phyloP scores from a whole-genome alignment of 352 stramenopile genomes.

The Poterioochromonas sp. region DNA sequence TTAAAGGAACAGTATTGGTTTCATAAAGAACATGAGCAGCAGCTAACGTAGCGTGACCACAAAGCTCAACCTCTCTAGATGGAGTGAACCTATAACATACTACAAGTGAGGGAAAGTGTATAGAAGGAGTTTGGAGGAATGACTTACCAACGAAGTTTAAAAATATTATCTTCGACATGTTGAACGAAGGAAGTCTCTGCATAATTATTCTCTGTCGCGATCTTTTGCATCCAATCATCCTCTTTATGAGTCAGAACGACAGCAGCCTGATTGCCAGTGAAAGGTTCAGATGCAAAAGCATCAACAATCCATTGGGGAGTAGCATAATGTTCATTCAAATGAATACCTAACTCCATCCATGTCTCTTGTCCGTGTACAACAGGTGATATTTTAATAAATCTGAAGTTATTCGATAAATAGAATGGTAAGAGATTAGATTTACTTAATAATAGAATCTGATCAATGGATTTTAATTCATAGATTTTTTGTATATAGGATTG shows the following conservation, averaged over 20 bases:
- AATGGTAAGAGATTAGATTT: slow-evolving; percentile 59
- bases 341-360: slow-evolving; percentile 62
- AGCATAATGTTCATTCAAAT: slow-evolving; percentile 38
- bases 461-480: slow-evolving; percentile 48
- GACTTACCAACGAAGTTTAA: slow-evolving; percentile 1
- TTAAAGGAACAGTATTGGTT: slow-evolving; percentile 45
- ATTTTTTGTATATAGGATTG: slow-evolving; percentile 54
- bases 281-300: slow-evolving; percentile 56
- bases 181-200: slow-evolving; percentile 57
- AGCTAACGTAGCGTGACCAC: slow-evolving; percentile 63
- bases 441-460: slow-evolving; percentile 55
- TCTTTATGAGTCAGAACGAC: slow-evolving; percentile 51
- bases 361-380: slow-evolving; percentile 59
- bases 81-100: slow-evolving; percentile 42
- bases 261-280: slow-evolving; percentile 62
- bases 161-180: not conserved
- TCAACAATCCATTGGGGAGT: slow-evolving; percentile 52
- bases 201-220: slow-evolving; percentile 61
- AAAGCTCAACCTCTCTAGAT: slow-evolving; percentile 58
- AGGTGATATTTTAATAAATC: slow-evolving; percentile 53
- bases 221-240: slow-evolving; percentile 46
- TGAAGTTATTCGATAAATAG: slow-evolving; percentile 59
- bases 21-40: slow-evolving; percentile 59
- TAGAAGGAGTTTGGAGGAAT: not conserved
- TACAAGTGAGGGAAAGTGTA: too few relatives aligned